phyloP scores from a whole-genome alignment of 2,329 filamentous ascomycete species.

The Sphaerostilbella broomeana region DNA sequence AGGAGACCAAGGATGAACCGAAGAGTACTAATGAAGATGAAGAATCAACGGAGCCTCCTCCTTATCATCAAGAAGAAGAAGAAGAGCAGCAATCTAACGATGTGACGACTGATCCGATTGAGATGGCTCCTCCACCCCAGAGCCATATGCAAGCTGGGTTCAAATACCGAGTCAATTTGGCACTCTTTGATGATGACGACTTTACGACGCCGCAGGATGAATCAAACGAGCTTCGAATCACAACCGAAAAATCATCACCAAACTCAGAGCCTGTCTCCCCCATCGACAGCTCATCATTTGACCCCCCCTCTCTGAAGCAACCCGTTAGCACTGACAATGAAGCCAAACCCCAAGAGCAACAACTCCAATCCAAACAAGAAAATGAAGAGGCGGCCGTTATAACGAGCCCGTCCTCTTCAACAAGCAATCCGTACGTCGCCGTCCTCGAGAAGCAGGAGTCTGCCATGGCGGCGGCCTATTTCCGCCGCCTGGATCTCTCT shows the following conservation, averaged over 20 bases:
- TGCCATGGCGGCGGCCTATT: constrained; percentile 24
- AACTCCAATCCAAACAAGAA: no score
- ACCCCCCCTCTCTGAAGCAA: background rate
- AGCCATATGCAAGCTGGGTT: constrained; percentile 14
- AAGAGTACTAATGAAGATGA: background rate
- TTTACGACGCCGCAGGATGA: constrained; percentile 9
- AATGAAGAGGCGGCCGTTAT: background rate
- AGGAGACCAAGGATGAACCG: constrained; percentile 12
- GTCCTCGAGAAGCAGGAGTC: constrained; percentile 27
- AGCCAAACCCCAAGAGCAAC: no score
- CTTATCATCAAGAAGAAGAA: background rate
- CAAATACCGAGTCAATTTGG: constrained; percentile 13
- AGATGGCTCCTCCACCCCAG: constrained; percentile 1
- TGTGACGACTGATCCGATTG: background rate
- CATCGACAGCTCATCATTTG: background rate
- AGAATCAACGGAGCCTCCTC: background rate
- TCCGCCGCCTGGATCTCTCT: constrained; percentile 22
- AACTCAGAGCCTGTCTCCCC: constrained; percentile 8
- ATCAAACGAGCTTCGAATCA: background rate
- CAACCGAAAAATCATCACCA: background rate
- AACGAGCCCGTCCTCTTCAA: constrained; percentile 15
- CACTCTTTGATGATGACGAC: constrained; percentile 19
- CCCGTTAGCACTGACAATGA: no score
- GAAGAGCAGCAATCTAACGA: background rate
- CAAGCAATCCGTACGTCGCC: constrained; percentile 25